Evolutionary conservation across 1,284 basidiomycete species (phyloP), one percentile per base, ranked within the genome.

Genomic region (Exsudoporus floridanus): DNA sequence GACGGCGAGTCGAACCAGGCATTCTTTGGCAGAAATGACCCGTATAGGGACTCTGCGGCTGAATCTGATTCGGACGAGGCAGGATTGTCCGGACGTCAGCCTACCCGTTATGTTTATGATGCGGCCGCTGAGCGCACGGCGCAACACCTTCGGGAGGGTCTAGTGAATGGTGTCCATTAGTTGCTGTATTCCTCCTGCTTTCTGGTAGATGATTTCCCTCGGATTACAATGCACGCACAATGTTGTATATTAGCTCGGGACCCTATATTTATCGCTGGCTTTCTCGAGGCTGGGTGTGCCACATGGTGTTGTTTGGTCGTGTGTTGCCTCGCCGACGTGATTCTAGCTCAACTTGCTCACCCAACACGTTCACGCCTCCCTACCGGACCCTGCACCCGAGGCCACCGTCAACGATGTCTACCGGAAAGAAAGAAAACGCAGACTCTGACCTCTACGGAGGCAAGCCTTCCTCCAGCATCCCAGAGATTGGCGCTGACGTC

Each of bases 51-150:
- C 12, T 38, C 52, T 42, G 38, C 33, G 4, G 43, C 61, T 21
- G 76, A 76, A 27, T 73, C 73, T 34, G 76, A 76, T 42, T 75
- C 71, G 28, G 74, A 75, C 19, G 71, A 70, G 13, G 28, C 49
- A 52, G 35, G 67, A 58, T 61, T 70, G 61, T 45, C 49, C 1
- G 66, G 65, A 56, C 79, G 75, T 50, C 75, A 73, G n/a, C 77
- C 79, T 3, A 75, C 80, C 34, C 78, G 79, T n/a, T 92, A 83
- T 68, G 86, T 85, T 23, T 92, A 92, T 66, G 89, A 92, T 65
- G 89, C 89, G 0, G 88, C 84, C 1, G 88, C 87, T 16, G 90
- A 92, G 69, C 79, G 86, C 55, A 83, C 82, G 46, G 74, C 78
- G 59, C 78, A 87, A 71, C 74, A 83, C 45, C 71, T 87, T 43